Evolutionary conservation across 2,329 filamentous ascomycete genomes (phyloP), one percentile per base, ranked within the genome.

Genomic region (Hypoxylon sp.): DNA sequence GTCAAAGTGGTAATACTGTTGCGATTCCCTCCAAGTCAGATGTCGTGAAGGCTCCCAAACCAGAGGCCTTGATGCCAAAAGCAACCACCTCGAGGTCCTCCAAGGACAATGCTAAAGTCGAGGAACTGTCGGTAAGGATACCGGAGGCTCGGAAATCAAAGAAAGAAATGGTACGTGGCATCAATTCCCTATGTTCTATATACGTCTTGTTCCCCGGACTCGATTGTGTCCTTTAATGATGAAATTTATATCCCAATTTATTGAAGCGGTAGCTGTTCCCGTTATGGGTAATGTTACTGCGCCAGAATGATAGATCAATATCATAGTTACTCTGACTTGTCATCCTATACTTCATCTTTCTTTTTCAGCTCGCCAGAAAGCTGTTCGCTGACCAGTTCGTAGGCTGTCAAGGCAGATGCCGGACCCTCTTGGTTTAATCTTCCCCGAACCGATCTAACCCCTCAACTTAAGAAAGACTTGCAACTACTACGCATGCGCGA

Each of bases 401-500:
- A 80, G 80, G 74, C 75, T 61, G 61, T 73, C 11, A 78, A 79
- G 59, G 77, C 84, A 63, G 92, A 90, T 67, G 92, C 94, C 55
- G 96, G 95, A 48, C 81, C 89, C 14, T 85, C 92, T 63, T 98
- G 95, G 95, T 98, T 91, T 82, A 87, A 97, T 74, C 85, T 99
- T 59, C 94, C 94, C 5, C 90, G 90, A 75, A 98, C 95, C 25
- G 85, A 93, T 55, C 81, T 97, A 55, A 97, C 94, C 0, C 89
- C 93, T 7, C 90, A 97, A 76, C 84, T 98, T 68, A 97, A 94
- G 80, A 88, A 93, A 73, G 95, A 99, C 77, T 84, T 98, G 55
- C 94, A 98, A 80, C 84, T 98, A 10, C 84, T 99, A 65, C 90
- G 93, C 71, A 95, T 98, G 91, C 90, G 96, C 79, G 91, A 90